Base-by-base conservation (phyloP, 148 eudicot genomes). In the Mesembryanthemum crystallinum region DNA sequence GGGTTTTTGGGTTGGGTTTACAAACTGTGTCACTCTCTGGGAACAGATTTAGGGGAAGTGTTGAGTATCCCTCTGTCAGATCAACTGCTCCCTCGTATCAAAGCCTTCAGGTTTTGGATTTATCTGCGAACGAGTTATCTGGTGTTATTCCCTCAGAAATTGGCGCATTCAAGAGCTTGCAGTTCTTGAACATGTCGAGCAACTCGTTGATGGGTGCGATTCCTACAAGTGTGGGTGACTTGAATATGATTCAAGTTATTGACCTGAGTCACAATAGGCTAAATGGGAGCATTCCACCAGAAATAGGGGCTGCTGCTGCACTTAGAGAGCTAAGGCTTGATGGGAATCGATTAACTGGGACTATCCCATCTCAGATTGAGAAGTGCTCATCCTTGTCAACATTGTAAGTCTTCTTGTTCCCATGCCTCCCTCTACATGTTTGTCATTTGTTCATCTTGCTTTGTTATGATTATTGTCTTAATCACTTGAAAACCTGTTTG, bases 211-310 rank as follows among this genome's bases (percentile, higher is more conserved):
- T 37, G 21, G 98, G 97, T 69, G 35, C 72, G 3, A 81, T 93
- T 75, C 98, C 98, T 4, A 66, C 77, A 42, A 85, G 78, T 76
- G 55, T 93, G 64, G 92, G 96, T 33, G 80, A 85, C 32, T 80
- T 93, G 74, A 87, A 72, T 77, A 17, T 72, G 28, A 74, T 78
- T 71, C 64, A 67, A 37, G 83, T 88, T 80, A 71, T 93, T 51
- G 98, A 93, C 80, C 47, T 91, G 84, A 89, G 98, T 81, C 64
- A 78, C 78, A 93, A 93, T 75, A 55, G 42, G 84, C 73, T 93
- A 4, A 87, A 80, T 60, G 98, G 94, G 62, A 89, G 85, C 78
- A 85, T 92, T 78, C 97, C 97, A 65, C 15, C 42, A 23, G 87
- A 84, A 42, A 87, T 92, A 52, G 92, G 88, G 67, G 80, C 84